Conservation (phyloP, 2,329 filamentous ascomycete species). For the Trichoderma sp. region DNA sequence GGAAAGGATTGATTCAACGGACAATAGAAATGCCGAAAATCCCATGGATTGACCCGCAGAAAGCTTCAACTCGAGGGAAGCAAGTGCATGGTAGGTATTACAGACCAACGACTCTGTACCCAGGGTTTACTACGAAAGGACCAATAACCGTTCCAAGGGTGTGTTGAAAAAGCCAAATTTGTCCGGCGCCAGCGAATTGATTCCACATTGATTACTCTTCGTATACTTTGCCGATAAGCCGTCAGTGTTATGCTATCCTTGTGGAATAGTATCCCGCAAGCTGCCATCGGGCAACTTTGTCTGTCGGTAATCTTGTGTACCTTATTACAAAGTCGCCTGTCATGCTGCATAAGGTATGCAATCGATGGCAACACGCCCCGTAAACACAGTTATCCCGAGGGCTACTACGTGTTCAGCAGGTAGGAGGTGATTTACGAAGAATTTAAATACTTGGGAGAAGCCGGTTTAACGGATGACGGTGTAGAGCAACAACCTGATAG, state of each 20-base stretch:
- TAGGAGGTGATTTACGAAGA: too few relatives aligned
- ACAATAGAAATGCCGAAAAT: background rate
- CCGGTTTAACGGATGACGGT: too few relatives aligned
- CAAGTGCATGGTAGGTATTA: too few relatives aligned
- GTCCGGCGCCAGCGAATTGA: conserved; percentile 15
- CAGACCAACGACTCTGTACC: too few relatives aligned
- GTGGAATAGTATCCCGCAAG: background rate
- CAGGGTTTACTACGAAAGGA: too few relatives aligned
- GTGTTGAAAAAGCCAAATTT: conserved; percentile 1
- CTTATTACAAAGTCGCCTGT: background rate
- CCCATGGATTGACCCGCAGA: background rate
- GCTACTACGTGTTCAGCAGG: too few relatives aligned
- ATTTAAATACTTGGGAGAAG: too few relatives aligned
- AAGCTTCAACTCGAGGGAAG: too few relatives aligned
- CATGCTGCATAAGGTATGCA: background rate
- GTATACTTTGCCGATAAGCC: background rate
- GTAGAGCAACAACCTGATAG: too few relatives aligned
- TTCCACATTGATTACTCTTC: background rate
- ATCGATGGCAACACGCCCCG: too few relatives aligned
- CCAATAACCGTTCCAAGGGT: background rate
- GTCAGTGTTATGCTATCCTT: background rate
- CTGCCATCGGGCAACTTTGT: background rate
- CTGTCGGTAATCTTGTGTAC: background rate
- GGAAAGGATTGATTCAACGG: background rate
- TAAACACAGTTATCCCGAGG: too few relatives aligned